Conservation (phyloP, 23 red algal species). For the Gracilaria gracilis region DNA sequence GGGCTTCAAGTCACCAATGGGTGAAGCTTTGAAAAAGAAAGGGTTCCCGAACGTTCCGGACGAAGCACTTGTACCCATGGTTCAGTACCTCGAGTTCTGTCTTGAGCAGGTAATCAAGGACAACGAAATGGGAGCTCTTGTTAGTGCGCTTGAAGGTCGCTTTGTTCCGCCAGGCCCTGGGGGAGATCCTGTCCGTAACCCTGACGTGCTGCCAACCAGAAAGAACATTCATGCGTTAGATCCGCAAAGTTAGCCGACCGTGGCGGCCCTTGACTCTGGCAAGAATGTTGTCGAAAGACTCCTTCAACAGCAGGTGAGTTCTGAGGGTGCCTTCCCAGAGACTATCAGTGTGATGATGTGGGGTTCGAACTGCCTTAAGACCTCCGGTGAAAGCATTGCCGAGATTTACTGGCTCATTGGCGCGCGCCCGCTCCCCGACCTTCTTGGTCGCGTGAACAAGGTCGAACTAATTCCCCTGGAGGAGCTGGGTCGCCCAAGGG, state of each 20-base stretch:
- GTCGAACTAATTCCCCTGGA: constrained; percentile 91
- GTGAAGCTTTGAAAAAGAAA: constrained; percentile 71
- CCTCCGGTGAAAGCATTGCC: constrained; percentile 94
- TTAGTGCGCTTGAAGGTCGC: constrained; percentile 84
- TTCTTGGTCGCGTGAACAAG: constrained; percentile 91
- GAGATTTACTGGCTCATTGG: constrained; percentile 98
- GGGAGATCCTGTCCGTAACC: constrained; percentile 98
- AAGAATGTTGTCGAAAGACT: constrained; percentile 94
- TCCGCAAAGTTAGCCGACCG: constrained; percentile 97
- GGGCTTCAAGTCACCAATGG: constrained; percentile 81
- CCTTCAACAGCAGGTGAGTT: constrained; percentile 74
- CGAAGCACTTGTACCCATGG: constrained; percentile 76
- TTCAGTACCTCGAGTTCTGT: constrained; percentile 96
- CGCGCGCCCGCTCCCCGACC: constrained; percentile 86
- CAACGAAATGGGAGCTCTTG: constrained; percentile 90
- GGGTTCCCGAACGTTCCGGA: constrained; percentile 88
- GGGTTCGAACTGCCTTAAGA: constrained; percentile 98
- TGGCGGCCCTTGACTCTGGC: constrained; percentile 82
- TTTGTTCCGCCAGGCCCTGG: constrained; percentile 97
- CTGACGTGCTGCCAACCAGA: constrained; percentile 94
- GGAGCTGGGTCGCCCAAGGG: constrained; percentile 93
- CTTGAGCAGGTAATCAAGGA: constrained; percentile 90
- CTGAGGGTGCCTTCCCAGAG: constrained; percentile 88
- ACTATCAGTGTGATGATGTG: constrained; percentile 96
- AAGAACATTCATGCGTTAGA: constrained; percentile 99